Evolutionary conservation across 179 eudicot species (phyloP), one percentile per base, ranked within the genome.

Genomic region (Camellia oleifera): DNA sequence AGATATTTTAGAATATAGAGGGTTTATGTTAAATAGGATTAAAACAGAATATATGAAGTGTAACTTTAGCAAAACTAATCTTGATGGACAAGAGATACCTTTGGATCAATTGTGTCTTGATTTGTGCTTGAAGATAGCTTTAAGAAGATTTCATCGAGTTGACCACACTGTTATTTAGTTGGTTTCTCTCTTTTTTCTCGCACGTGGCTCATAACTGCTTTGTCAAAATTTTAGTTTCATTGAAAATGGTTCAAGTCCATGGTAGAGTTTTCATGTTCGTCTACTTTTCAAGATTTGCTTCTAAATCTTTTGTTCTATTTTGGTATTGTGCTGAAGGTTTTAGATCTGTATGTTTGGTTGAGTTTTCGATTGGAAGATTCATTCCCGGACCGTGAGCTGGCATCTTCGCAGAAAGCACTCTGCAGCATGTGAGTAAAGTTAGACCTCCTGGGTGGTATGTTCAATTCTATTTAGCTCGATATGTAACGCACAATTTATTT

Each of bases 281-380:
- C 17, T 79, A 3, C n/a, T 73, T 53, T 12, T 53, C 40, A 26
- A 17, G 48, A 58, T 62, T 45, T 23, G 62, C 61, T 81, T 26
- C 42, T 66, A 18, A 61, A 45, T 71, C 56, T 53, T 78, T 18
- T 46, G 26, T 54, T 69, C 14, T 26, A 13, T 12, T 20, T 7
- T 20, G 63, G 4, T 56, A 45, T 58, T 50, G 23, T 68, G 8
- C 56, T 84, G 86, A 83, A 96, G 99, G 99, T 96, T 78, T 81
- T 96, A 90, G 98, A 96, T 85, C 92, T 94, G 79, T 96, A 96
- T 82, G 99, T 94, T 58, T 96, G 99, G 99, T 81, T 96, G 84
- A 87, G 97, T 84, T 96, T 80, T 81, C 97, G 94, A 75, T 60
- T 92, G 76, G 96, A 94, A 56, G 97, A 96, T 15, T 83, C 97